Conservation (phyloP, 2,329 filamentous ascomycete species). For the Phoma sp. region DNA sequence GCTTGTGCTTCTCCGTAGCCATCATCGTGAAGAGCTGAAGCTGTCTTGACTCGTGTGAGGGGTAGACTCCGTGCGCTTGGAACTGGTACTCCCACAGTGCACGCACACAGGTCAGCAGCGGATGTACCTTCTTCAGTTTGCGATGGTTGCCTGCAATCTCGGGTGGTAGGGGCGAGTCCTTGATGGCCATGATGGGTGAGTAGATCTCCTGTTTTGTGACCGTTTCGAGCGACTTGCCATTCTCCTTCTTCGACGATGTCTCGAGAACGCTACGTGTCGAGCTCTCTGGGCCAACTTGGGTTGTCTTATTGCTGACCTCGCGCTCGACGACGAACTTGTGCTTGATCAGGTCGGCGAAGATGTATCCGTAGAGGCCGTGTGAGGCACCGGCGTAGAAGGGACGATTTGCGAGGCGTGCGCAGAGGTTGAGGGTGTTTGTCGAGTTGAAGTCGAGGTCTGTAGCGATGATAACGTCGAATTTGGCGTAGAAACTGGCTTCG, state of each 20-base stretch:
- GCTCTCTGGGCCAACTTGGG: constrained; percentile 69
- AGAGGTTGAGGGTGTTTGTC: constrained; percentile 82
- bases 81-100: constrained; percentile 89
- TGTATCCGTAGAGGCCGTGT: constrained; percentile 92
- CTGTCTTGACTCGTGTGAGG: constrained; percentile 57
- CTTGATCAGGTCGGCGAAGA: constrained; percentile 89
- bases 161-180: constrained; percentile 71
- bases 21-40: constrained; percentile 78
- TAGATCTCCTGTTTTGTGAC: constrained; percentile 93
- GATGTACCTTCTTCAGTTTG: constrained; percentile 76
- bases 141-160: constrained; percentile 74
- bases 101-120: constrained; percentile 82
- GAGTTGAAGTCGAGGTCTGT: constrained; percentile 82
- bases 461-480: constrained; percentile 86
- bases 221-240: constrained; percentile 74
- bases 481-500: constrained; percentile 76
- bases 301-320: constrained; percentile 75
- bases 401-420: constrained; percentile 76
- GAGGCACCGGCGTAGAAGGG: constrained; percentile 89
- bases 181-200: constrained; percentile 85
- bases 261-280: constrained; percentile 77
- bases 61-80: constrained; percentile 50
- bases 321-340: constrained; percentile 92
- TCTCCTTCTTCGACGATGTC: constrained; percentile 69
- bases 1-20: constrained; percentile 77